Percentiles rank a stretch among this genome's conserved stretches.
These are phyloP conservation scores for Venturia carpophila DNA, from an alignment of 2,329 filamentous ascomycete genomes.

Conservation along the genomic window DNA sequence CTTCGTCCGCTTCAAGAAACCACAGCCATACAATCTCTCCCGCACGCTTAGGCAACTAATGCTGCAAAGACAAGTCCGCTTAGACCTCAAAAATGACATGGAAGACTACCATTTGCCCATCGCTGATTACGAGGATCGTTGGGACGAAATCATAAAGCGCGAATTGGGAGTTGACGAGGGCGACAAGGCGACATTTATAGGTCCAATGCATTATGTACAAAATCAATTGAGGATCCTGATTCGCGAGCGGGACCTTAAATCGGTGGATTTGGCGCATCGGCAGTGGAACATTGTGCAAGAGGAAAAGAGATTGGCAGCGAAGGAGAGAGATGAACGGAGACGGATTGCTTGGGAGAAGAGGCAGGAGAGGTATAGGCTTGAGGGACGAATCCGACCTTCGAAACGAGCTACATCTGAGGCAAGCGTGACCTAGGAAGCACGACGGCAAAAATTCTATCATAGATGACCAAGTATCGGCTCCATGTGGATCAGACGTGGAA, in stretches of 20 bases:
- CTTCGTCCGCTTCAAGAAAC: conserved; percentile 59
- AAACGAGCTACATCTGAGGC: background rate
- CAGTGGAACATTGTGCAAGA: conserved; percentile 42
- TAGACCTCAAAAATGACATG: conserved; percentile 34
- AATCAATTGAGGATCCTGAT: conserved; percentile 21
- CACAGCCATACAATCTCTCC: conserved; percentile 54
- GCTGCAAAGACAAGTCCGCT: conserved; percentile 36
- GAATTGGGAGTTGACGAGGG: conserved; percentile 22
- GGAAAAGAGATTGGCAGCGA: conserved; percentile 38
- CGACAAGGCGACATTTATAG: conserved; percentile 18
- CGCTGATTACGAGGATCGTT: conserved; percentile 40
- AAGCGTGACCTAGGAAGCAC: background rate
- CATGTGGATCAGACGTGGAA: no score
- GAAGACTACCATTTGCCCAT: conserved; percentile 35
- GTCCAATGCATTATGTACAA: conserved; percentile 20
- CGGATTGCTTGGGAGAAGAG: conserved; percentile 6
- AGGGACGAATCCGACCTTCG: background rate
- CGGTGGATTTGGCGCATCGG: conserved; percentile 30
- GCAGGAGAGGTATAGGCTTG: conserved; percentile 4
- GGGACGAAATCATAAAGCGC: conserved; percentile 37
- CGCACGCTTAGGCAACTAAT: conserved; percentile 49
- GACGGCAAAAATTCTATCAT: no score
- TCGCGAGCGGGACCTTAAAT: conserved; percentile 27
- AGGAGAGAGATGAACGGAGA: conserved; percentile 25
- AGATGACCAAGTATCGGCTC: no score